Base-by-base conservation (phyloP, 2,329 filamentous ascomycete species). In the Didymella lethalis region DNA sequence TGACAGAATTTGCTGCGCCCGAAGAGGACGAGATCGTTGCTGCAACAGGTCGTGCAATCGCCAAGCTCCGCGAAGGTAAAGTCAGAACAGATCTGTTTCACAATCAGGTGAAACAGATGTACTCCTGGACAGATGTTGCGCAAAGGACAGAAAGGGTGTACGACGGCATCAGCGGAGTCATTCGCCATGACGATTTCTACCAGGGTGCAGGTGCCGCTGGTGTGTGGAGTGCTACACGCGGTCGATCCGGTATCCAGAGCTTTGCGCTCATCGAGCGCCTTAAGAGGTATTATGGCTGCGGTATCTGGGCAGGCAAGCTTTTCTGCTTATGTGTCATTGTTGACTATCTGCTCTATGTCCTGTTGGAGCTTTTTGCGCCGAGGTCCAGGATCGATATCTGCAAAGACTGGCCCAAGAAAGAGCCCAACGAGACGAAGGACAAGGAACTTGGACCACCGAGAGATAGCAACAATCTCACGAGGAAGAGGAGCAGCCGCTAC, bases 41-140 rank as follows among this genome's bases (percentile, higher is more conserved):
- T 41, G 95, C 94, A 3, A 97, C 96, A 0, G 91, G 92, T 18
- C 90, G 89, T 65, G 95, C 96, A 18, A 98, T 99, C 62, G 90
- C 88, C 0, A 90, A 91, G 29, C 84, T 99, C 55, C 88, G 94
- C 44, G 90, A 90, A 6, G 94, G 93, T 67, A 92, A 90, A 69
- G 90, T 99, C 28, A 88, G 92, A 63, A 96, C 95, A 0, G 94
- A 98, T 75, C 87, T 90, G 41, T 99, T 99, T 73, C 95, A 99
- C 75, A 94, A 97, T 66, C 91, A 98, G 77, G 95, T 99, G 63
- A 93, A 94, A 77, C 91, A 91, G 81, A 98, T 98, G 95, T 99
- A 99, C 80, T 96, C 92, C 1, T 99, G 95, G 95, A 91, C 91
- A 28, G 94, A 99, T 75, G 94, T 99, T 28, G 95, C 95, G 14